These are phyloP conservation scores for Aspergillus tamarii DNA, from an alignment of 2,329 filamentous ascomycete genomes.

Conservation along the genomic window DNA sequence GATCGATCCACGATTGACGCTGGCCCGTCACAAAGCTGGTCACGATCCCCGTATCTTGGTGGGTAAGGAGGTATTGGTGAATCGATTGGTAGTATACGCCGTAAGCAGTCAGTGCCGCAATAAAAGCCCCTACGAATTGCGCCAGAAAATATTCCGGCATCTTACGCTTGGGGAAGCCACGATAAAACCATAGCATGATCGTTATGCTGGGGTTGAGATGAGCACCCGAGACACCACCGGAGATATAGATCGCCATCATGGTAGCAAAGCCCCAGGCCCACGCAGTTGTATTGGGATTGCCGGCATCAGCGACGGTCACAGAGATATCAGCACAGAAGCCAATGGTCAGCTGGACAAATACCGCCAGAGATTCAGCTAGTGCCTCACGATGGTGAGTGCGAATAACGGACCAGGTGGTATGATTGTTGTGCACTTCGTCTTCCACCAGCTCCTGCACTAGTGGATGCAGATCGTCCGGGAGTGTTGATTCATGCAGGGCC, in stretches of 20 bases:
- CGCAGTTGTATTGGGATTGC: constrained; percentile 49
- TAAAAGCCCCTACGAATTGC: constrained; percentile 57
- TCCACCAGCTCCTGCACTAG: constrained; percentile 47
- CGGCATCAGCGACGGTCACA: constrained; percentile 42
- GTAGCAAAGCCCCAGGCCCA: constrained; percentile 59
- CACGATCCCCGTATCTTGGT: constrained; percentile 33
- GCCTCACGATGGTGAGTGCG: constrained; percentile 57
- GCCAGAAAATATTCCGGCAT: constrained; percentile 55
- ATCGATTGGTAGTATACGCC: constrained; percentile 44
- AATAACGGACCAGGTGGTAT: constrained; percentile 53
- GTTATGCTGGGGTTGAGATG: constrained; percentile 52
- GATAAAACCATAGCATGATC: constrained; percentile 52
- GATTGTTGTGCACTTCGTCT: constrained; percentile 55
- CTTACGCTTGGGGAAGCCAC: constrained; percentile 57
- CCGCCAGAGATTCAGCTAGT: constrained; percentile 57
- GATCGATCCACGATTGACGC: constrained; percentile 42
- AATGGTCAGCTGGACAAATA: constrained; percentile 46
- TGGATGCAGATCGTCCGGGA: constrained; percentile 49
- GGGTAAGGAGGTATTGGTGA: constrained; percentile 36
- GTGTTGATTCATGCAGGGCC: constrained; percentile 34
- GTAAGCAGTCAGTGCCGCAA: constrained; percentile 53
- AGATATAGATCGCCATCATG: constrained; percentile 56
- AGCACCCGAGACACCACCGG: constrained; percentile 52
- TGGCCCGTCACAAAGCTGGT: constrained; percentile 51
- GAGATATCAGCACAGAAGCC: constrained; percentile 56